These are phyloP conservation scores for Chenopodium quinoa DNA, from an alignment of 148 eudicot genomes.

Conservation along the genomic window DNA sequence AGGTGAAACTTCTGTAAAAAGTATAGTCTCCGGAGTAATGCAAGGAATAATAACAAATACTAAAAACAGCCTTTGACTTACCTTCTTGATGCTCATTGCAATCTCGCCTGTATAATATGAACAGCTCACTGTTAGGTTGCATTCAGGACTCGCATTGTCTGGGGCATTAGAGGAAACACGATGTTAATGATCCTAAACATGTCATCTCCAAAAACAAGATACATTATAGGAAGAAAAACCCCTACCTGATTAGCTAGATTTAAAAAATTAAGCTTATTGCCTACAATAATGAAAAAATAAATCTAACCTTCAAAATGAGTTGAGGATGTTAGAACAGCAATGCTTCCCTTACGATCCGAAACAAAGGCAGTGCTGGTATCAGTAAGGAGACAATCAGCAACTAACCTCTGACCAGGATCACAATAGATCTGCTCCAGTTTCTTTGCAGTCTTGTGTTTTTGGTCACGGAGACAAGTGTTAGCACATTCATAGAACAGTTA, in stretches of 20 bases:
- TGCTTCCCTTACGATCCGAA: constrained; percentile 87
- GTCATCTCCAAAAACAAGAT: neutral
- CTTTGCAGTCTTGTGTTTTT: constrained; percentile 52
- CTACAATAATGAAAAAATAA: neutral
- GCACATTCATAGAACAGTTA: constrained; percentile 6
- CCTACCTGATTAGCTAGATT: neutral
- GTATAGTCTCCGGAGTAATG: neutral
- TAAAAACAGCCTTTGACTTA: constrained; percentile 25
- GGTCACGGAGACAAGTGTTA: constrained; percentile 12
- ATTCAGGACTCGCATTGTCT: constrained; percentile 91
- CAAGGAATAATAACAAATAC: neutral
- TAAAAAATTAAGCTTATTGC: neutral
- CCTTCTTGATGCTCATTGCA: constrained; percentile 85
- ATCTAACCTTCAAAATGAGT: constrained; percentile 57
- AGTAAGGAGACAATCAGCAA: constrained; percentile 86
- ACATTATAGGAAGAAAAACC: neutral
- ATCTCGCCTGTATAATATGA: constrained; percentile 87
- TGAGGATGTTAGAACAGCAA: constrained; percentile 70
- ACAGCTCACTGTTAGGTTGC: constrained; percentile 71
- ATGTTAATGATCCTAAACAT: constrained; percentile 11
- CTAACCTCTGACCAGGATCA: constrained; percentile 92
- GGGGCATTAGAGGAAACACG: constrained; percentile 21
- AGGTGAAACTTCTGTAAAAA: neutral
- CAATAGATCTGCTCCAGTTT: constrained; percentile 79
- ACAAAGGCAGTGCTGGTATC: constrained; percentile 78